A percentile compares a stretch with the other conserved stretches of the same genome.
These are phyloP conservation scores for Andrographis paniculata DNA, from an alignment of 305 asterid species.

Conservation along the genomic window DNA sequence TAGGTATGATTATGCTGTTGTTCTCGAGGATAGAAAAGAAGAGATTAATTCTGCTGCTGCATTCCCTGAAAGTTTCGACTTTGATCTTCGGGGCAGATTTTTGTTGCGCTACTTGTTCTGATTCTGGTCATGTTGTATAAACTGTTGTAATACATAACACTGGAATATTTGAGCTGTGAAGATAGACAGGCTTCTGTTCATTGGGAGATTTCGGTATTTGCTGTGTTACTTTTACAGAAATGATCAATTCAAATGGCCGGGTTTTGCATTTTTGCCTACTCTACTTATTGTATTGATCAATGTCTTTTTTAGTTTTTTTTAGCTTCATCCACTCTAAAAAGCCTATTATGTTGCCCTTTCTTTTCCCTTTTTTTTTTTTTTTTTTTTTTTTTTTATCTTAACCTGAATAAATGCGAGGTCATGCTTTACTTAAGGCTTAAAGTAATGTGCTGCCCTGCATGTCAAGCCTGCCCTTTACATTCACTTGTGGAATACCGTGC, in stretches of 20 bases:
- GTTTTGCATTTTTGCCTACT: not conserved
- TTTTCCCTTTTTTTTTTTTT: no score
- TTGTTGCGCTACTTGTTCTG: conserved; percentile 1
- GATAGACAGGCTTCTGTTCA: not conserved
- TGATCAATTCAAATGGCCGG: not conserved
- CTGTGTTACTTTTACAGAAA: not conserved
- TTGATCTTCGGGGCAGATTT: not conserved
- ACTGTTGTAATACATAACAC: not conserved
- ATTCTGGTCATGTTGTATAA: not conserved
- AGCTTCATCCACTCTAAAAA: no score
- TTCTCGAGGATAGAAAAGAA: conserved; percentile 25
- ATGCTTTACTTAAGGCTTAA: no score
- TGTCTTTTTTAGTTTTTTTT: not conserved
- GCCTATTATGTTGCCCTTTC: no score
- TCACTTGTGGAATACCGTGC: no score
- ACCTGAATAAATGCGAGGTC: no score
- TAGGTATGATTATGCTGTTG: conserved; percentile 28
- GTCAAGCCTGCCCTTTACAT: no score
- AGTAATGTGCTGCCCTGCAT: no score
- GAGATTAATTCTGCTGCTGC: conserved; percentile 7
- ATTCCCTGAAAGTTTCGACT: conserved; percentile 14
- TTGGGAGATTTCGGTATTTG: not conserved
- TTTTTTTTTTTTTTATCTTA: no score
- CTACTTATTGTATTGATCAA: no score
- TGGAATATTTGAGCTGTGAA: not conserved